Evolutionary conservation across 805 yeast species (phyloP).

Genomic region (Sporopachydermia lactativora): DNA sequence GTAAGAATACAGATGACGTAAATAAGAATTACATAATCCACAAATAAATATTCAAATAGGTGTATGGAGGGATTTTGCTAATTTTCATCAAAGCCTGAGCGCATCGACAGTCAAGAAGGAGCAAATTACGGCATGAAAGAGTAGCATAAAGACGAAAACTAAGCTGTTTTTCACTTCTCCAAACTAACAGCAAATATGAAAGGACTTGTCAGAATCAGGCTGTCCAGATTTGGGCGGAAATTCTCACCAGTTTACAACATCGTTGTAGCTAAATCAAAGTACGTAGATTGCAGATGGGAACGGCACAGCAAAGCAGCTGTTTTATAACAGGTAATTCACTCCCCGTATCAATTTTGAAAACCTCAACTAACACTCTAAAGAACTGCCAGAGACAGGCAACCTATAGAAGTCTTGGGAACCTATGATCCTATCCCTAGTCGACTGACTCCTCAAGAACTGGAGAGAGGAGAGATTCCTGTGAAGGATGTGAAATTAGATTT

Average conservation of each 20-base stretch:
- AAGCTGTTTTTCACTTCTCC: too few species aligned
- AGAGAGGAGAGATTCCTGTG: slow-evolving; percentile 39
- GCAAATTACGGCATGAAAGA: too few species aligned
- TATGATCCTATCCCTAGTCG: slow-evolving; percentile 76
- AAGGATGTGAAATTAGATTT: slow-evolving; percentile 81
- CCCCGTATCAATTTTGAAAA: neutral
- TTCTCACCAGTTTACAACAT: slow-evolving; percentile 84
- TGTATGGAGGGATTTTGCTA: too few species aligned
- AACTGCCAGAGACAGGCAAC: slow-evolving; percentile 75
- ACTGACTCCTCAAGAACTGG: slow-evolving; percentile 44
- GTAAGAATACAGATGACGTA: too few species aligned
- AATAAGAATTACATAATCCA: too few species aligned
- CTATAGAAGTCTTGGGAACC: slow-evolving; percentile 91
- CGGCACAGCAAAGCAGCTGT: too few species aligned
- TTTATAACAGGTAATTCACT: neutral
- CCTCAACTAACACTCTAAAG: slow-evolving; percentile 11
- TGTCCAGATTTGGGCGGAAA: slow-evolving; percentile 86
- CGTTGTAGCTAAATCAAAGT: slow-evolving; percentile 61
- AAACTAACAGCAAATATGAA: too few species aligned
- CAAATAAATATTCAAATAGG: too few species aligned
- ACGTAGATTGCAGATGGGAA: slow-evolving; percentile 7
- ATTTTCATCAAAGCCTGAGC: too few species aligned
- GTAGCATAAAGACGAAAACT: too few species aligned
- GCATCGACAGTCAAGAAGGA: too few species aligned
- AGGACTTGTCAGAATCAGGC: slow-evolving; percentile 72